Conservation (phyloP, 305 asterid genomes). For the Fraxinus dipetala region DNA sequence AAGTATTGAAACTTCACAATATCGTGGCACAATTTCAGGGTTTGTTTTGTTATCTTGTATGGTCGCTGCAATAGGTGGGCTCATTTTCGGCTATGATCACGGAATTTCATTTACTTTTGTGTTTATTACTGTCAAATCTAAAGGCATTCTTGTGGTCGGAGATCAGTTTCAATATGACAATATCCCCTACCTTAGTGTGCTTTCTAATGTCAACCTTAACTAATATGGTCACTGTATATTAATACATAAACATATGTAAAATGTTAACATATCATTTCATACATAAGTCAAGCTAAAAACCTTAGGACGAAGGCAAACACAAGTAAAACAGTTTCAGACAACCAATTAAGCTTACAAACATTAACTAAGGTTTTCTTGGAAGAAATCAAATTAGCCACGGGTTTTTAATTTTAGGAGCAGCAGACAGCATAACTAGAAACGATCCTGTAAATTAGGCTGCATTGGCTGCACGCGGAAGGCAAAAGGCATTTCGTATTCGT, state of each 20-base stretch:
- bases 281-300: neutral
- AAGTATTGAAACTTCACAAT: neutral
- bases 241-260: neutral
- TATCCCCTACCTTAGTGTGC: neutral
- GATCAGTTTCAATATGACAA: neutral
- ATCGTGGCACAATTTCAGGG: neutral
- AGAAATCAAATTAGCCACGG: neutral
- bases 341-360: slow-evolving; percentile 10
- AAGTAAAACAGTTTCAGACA: slow-evolving; percentile 17
- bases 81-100: neutral
- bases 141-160: neutral
- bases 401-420: neutral
- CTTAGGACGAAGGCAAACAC: neutral
- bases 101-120: neutral
- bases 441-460: slow-evolving; percentile 77
- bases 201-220: neutral
- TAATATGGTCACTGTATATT: neutral
- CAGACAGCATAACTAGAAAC: slow-evolving; percentile 28
- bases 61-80: neutral
- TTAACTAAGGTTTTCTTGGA: neutral
- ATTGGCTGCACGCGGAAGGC: slow-evolving; percentile 70
- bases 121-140: neutral
- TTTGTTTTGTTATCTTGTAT: neutral
- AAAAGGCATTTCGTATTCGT: slow-evolving; percentile 56
- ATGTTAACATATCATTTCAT: neutral